These are phyloP conservation scores for Karstenula rhodostoma DNA, from an alignment of 2,329 filamentous ascomycete species.

Conservation along the genomic window DNA sequence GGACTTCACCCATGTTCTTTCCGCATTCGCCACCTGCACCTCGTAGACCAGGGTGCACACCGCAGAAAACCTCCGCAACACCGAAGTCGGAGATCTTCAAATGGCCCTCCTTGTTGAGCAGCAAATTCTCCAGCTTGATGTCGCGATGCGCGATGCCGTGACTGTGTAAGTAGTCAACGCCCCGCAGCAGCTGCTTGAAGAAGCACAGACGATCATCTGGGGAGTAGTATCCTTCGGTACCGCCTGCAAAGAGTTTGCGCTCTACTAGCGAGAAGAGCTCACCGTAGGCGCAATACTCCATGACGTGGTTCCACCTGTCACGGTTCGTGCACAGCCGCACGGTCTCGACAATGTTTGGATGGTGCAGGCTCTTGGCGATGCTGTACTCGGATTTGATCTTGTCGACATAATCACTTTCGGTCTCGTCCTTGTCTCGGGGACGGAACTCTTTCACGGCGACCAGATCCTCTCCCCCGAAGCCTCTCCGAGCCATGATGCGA, in stretches of 20 bases:
- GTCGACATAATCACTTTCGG: conserved; percentile 77
- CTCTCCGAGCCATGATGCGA: conserved; percentile 78
- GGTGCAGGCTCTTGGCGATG: conserved; percentile 83
- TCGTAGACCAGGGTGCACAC: conserved; percentile 79
- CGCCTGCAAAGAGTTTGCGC: conserved; percentile 61
- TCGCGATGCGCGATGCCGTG: conserved; percentile 91
- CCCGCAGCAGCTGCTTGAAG: conserved; percentile 88
- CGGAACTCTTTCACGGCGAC: conserved; percentile 92
- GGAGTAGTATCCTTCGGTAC: conserved; percentile 63
- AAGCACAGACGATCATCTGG: conserved; percentile 78
- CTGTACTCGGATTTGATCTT: conserved; percentile 93
- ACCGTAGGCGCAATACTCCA: conserved; percentile 88
- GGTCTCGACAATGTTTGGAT: conserved; percentile 87
- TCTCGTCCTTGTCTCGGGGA: conserved; percentile 73
- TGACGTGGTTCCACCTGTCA: conserved; percentile 86
- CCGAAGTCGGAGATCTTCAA: conserved; percentile 94
- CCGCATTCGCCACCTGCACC: conserved; percentile 78
- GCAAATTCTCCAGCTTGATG: conserved; percentile 87
- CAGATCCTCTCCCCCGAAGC: conserved; percentile 68
- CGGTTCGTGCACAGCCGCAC: conserved; percentile 76
- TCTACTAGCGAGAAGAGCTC: conserved; percentile 80
- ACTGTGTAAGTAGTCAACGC: conserved; percentile 80
- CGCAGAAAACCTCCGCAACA: conserved; percentile 84
- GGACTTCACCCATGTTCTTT: conserved; percentile 73
- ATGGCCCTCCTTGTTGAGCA: conserved; percentile 80